These are phyloP conservation scores for Hydrangea macrophylla DNA, from an alignment of 148 eudicot genomes.

Conservation along the genomic window DNA sequence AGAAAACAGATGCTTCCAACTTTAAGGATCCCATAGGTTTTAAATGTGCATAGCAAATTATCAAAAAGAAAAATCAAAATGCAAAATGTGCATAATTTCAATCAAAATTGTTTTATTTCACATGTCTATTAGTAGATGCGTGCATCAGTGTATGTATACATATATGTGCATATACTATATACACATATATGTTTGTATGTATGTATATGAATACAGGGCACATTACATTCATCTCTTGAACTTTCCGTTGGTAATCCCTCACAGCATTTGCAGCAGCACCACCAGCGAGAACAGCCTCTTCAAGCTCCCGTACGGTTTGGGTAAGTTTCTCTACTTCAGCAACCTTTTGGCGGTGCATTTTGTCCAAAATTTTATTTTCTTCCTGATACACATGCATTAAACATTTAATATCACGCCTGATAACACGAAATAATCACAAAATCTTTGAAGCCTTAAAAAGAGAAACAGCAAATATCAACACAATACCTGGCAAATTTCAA, in stretches of 20 bases:
- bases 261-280: conserved; percentile 81
- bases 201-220: no score
- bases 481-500: conserved; percentile 66
- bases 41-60: neutral
- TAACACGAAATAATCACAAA: neutral
- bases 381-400: conserved; percentile 33
- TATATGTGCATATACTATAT: no score
- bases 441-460: neutral
- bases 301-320: conserved; percentile 64
- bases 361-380: conserved; percentile 66
- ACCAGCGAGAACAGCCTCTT: conserved; percentile 76
- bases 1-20: neutral
- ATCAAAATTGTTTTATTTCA: no score
- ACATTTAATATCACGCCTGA: neutral
- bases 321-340: conserved; percentile 69
- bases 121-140: no score
- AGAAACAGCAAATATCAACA: neutral
- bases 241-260: conserved; percentile 68
- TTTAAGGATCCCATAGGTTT: neutral
- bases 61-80: no score
- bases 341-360: conserved; percentile 71
- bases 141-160: no score
- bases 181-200: no score
- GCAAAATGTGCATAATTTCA: no score
- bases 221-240: conserved; percentile 71